Evolutionary conservation across 2,329 filamentous ascomycete species (phyloP), one percentile per base, ranked within the genome.

Genomic region (Fusarium sp.): DNA sequence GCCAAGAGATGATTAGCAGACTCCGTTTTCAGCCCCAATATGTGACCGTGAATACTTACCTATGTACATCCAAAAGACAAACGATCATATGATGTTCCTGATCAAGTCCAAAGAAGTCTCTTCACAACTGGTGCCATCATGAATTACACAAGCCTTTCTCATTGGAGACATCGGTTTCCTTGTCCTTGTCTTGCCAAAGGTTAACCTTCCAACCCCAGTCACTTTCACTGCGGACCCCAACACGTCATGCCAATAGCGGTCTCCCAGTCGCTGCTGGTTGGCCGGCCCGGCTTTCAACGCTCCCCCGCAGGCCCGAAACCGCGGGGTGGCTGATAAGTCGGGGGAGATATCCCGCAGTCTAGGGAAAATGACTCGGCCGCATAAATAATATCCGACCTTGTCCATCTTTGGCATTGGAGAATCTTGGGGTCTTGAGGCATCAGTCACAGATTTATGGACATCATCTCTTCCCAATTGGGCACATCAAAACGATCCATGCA

Each of bases 321-420:
- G 76, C 74, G 75, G 75, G 75, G 74, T 74, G 67, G 62, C 68
- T 78, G 74, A 76, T 71, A 75, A 42, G 51, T 52, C 51, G 62
- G 62, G 49, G 39, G 33, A 59, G 38, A 35, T 41, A 66, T 59
- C 51, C 51, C 51, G 49, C 39, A 59, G 38, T 33, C 33, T 33
- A 33, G 22, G 38, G 26, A 45, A 51, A 39, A 60, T 66, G 49
- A 68, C 56, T 62, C 48, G 63, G 35, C 20, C 31, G 45, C 41
- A 41, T 49, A 45, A 33, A 38, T 38, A 51, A 28, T 44, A n/a
- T 39, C 42, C 39, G 33, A 24, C 49, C 17, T 39, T 42, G 28
- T n/a, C 31, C 36, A 17, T 41, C 41, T 24, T 24, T 47, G 42
- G 38, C 35, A 61, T 63, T 45, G 33, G 41, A 28, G 61, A 35